A percentile compares a stretch with the other conserved stretches of the same genome.
Conservation (phyloP, 176 grass and related monocot genomes). For the Carex scoparia region DNA sequence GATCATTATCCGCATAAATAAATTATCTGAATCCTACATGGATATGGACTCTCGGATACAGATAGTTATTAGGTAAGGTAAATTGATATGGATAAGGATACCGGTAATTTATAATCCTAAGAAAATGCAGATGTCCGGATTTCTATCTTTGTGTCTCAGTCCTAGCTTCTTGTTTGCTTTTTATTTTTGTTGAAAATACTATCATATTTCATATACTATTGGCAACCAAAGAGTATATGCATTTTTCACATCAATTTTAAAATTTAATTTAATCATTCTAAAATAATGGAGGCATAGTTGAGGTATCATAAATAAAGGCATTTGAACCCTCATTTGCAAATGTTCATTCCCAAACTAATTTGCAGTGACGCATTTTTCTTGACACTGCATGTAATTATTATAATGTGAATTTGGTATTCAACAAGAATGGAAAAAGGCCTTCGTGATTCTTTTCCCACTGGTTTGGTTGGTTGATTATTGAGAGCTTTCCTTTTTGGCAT, state of each 20-base stretch:
- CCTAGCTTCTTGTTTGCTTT: background rate
- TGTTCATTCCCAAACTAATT: background rate
- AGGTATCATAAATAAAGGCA: background rate
- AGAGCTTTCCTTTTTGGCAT: background rate
- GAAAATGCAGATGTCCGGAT: background rate
- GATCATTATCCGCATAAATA: background rate
- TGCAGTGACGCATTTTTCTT: background rate
- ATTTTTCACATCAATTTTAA: background rate
- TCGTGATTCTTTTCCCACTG: background rate
- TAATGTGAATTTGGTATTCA: too few species aligned
- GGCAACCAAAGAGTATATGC: background rate
- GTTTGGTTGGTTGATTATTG: background rate
- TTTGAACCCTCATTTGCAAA: background rate
- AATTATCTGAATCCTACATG: background rate
- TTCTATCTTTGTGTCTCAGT: background rate
- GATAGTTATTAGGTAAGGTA: background rate
- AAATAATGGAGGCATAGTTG: background rate
- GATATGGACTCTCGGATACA: background rate
- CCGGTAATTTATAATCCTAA: background rate
- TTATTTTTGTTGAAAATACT: background rate
- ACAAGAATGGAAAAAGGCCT: background rate
- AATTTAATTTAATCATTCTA: background rate
- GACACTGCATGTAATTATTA: background rate
- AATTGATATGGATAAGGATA: background rate
- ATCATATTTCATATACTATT: background rate